Conservation (phyloP, 1,284 basidiomycete genomes). For the Volvariella volvacea region DNA sequence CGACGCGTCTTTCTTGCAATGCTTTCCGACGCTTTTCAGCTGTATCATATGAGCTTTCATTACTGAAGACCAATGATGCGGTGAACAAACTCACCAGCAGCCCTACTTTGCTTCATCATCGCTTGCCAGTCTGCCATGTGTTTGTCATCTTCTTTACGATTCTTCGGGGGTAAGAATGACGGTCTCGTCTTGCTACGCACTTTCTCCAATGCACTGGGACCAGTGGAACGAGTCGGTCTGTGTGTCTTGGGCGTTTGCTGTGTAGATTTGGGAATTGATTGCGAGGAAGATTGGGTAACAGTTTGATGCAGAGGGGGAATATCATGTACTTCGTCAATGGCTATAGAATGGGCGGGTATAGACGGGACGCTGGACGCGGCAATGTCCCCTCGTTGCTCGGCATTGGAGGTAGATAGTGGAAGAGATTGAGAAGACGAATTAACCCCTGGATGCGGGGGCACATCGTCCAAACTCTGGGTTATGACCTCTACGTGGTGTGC, state of each 20-base stretch:
- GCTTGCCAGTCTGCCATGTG: slow-evolving; percentile 86
- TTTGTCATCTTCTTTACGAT: slow-evolving; percentile 71
- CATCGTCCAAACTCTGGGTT: no score
- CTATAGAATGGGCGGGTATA: slow-evolving; percentile 18
- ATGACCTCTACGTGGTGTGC: no score
- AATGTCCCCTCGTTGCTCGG: no score
- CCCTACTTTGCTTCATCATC: slow-evolving; percentile 84
- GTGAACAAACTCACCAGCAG: slow-evolving; percentile 52
- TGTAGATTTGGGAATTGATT: slow-evolving; percentile 13
- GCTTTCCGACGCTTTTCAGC: slow-evolving; percentile 65
- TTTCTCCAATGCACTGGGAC: slow-evolving; percentile 67
- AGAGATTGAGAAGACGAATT: no score
- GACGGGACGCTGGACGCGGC: slow-evolving; percentile 12
- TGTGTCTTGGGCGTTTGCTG: slow-evolving; percentile 26
- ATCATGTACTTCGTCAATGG: no score
- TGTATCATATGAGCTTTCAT: slow-evolving; percentile 17
- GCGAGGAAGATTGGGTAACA: slow-evolving; percentile 13
- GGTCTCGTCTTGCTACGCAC: slow-evolving; percentile 77
- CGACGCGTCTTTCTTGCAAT: slow-evolving; percentile 54
- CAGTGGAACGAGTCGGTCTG: slow-evolving; percentile 43
- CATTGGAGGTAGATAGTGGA: no score
- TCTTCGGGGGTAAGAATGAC: slow-evolving; percentile 80
- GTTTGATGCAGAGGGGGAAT: slow-evolving; percentile 1
- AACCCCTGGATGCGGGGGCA: no score
- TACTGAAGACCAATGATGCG: slow-evolving; percentile 4